Percentiles rank a stretch among this genome's conserved stretches.
Conservation (phyloP, 768 basidiomycete genomes). For the Rubroboletus pulcherrimus region DNA sequence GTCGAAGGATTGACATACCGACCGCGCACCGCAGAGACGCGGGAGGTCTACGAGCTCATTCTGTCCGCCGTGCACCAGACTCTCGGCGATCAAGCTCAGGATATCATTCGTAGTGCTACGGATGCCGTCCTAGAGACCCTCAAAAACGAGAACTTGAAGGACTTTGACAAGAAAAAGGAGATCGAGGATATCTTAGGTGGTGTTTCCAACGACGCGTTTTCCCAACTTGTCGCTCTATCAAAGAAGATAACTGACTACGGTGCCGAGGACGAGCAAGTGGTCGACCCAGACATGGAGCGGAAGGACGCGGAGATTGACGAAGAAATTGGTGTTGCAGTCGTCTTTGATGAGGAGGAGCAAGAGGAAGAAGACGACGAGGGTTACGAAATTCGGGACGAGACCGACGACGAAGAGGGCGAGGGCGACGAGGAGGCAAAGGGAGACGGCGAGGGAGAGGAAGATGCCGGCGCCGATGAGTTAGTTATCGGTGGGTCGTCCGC, state of each 20-base stretch:
- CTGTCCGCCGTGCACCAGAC: slow-evolving; percentile 75
- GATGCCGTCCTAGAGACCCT: slow-evolving; percentile 85
- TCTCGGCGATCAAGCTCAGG: slow-evolving; percentile 94
- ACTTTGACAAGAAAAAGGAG: slow-evolving; percentile 97
- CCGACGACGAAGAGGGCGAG: slow-evolving; percentile 69
- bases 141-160: slow-evolving; percentile 86
- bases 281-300: slow-evolving; percentile 74
- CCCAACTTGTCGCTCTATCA: slow-evolving; percentile 73
- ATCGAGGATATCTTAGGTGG: slow-evolving; percentile 71
- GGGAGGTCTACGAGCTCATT: slow-evolving; percentile 92
- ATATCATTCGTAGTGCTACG: slow-evolving; percentile 93
- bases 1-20: slow-evolving; percentile 91
- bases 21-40: slow-evolving; percentile 90
- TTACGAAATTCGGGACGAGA: slow-evolving; percentile 81
- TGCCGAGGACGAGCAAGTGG: slow-evolving; percentile 77
- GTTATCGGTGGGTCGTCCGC: slow-evolving; percentile 74
- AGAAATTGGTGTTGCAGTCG: slow-evolving; percentile 95
- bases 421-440: slow-evolving; percentile 41
- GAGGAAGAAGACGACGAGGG: slow-evolving; percentile 91
- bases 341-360: slow-evolving; percentile 96
- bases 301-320: slow-evolving; percentile 92
- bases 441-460: slow-evolving; percentile 44
- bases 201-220: slow-evolving; percentile 70
- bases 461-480: slow-evolving; percentile 60
- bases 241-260: slow-evolving; percentile 98